A percentile compares a stretch with the other conserved stretches of the same genome.
Evolutionary conservation across 306 rosid genomes (phyloP).

Genomic region (Cucurbita moschata): DNA sequence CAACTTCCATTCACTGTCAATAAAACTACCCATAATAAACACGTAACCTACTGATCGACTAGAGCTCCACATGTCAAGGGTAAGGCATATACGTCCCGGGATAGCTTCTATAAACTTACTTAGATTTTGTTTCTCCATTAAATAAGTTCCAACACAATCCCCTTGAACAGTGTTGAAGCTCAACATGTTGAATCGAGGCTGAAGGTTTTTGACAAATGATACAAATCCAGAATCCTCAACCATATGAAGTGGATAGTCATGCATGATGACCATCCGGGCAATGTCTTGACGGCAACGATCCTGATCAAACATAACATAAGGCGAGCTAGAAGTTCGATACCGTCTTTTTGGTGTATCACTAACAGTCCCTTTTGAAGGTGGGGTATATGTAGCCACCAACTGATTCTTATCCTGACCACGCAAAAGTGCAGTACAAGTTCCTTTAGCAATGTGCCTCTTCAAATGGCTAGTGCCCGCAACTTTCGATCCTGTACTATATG

Average conservation of each 20-base stretch:
- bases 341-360: slow-evolving; percentile 58
- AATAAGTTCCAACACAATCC: slow-evolving; percentile 84
- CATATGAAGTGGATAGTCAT: slow-evolving; percentile 92
- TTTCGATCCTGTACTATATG: slow-evolving; percentile 88
- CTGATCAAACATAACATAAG: slow-evolving; percentile 55
- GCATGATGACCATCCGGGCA: slow-evolving; percentile 95
- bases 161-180: slow-evolving; percentile 90
- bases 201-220: slow-evolving; percentile 73
- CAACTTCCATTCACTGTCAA: slow-evolving; percentile 81
- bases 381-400: slow-evolving; percentile 34
- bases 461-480: slow-evolving; percentile 97
- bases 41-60: slow-evolving; percentile 75
- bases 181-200: slow-evolving; percentile 82
- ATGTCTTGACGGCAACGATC: slow-evolving; percentile 84
- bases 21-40: slow-evolving; percentile 74
- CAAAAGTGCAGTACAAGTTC: slow-evolving; percentile 62
- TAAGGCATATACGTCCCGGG: slow-evolving; percentile 77
- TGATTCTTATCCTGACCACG: slow-evolving; percentile 60
- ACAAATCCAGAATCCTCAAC: slow-evolving; percentile 91
- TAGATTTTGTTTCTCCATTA: slow-evolving; percentile 57
- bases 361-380: slow-evolving; percentile 29
- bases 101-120: slow-evolving; percentile 48
- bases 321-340: slow-evolving; percentile 46
- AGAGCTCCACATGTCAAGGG: slow-evolving; percentile 76
- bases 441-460: slow-evolving; percentile 90